Conservation (phyloP, 1,284 basidiomycete species). For the Ganoderma multipileum region DNA sequence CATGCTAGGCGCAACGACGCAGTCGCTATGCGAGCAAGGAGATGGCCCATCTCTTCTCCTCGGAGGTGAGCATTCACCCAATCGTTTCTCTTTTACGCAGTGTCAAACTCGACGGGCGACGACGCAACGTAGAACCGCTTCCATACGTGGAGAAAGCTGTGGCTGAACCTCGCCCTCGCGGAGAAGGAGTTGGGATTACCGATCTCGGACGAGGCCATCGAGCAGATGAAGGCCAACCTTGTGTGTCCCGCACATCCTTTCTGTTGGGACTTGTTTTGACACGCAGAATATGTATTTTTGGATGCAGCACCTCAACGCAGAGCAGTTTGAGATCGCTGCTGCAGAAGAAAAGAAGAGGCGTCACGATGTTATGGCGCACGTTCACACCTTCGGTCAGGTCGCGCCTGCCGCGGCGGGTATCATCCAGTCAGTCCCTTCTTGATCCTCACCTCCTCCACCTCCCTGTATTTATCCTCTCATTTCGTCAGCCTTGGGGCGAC, state of each 20-base stretch:
- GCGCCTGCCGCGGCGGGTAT: conserved; percentile 97
- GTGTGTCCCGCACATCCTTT: conserved; percentile 50
- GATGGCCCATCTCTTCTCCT: conserved; percentile 96
- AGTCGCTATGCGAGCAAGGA: conserved; percentile 99
- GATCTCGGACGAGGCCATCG: conserved; percentile 90
- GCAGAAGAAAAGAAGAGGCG: conserved; percentile 96
- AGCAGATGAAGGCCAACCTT: conserved; percentile 93
- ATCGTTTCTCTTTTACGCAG: too few species aligned
- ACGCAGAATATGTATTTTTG: not conserved
- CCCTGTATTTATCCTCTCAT: conserved; percentile 6
- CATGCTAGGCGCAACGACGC: conserved; percentile 26
- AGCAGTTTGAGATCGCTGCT: conserved; percentile 93
- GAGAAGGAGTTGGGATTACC: conserved; percentile 95
- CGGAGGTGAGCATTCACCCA: conserved; percentile 63
- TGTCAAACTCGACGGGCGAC: not conserved
- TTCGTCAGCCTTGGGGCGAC: conserved; percentile 86
- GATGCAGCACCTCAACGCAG: conserved; percentile 79
- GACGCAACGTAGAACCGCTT: conserved; percentile 81
- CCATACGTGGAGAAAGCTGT: conserved; percentile 95
- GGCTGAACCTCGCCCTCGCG: conserved; percentile 96
- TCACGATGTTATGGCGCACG: conserved; percentile 99
- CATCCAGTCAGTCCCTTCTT: conserved; percentile 79
- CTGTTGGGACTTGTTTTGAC: not conserved
- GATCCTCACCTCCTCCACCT: conserved; percentile 12
- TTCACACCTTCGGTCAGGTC: conserved; percentile 94